phyloP scores from a whole-genome alignment of 768 basidiomycete genomes.

The Mycena alexandri region DNA sequence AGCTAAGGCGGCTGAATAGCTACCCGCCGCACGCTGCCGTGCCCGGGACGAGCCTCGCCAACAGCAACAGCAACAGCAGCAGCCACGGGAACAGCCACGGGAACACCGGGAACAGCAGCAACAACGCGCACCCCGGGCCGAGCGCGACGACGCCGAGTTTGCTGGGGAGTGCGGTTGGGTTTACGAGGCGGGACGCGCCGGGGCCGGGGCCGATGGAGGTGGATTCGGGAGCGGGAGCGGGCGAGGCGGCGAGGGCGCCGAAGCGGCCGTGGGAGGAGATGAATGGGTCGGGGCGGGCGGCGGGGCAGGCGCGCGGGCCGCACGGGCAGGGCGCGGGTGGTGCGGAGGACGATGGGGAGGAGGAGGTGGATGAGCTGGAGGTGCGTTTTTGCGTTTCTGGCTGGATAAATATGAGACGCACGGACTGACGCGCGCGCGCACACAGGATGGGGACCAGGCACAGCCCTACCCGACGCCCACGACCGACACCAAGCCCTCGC shows the following conservation, averaged over 20 bases:
- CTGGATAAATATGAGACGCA: no score
- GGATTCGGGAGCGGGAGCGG: constrained; percentile 38
- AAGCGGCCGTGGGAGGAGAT: constrained; percentile 84
- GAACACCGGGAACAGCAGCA: neutral
- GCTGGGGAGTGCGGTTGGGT: no score
- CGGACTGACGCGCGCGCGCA: no score
- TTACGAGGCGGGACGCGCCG: constrained; percentile 44
- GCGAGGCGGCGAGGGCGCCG: constrained; percentile 71
- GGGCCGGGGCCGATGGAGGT: constrained; percentile 44
- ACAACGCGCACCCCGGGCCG: no score
- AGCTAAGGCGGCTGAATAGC: constrained; percentile 59
- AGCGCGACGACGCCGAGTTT: no score
- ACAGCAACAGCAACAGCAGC: neutral
- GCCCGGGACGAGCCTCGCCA: neutral
- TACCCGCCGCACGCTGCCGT: neutral
- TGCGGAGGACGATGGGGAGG: constrained; percentile 27
- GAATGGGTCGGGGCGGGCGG: constrained; percentile 41
- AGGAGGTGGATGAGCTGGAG: constrained; percentile 45
- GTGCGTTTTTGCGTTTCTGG: constrained; percentile 39
- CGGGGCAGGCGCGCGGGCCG: no score
- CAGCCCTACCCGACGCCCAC: constrained; percentile 37
- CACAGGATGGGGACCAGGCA: constrained; percentile 15
- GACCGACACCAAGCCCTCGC: constrained; percentile 28
- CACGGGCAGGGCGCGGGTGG: constrained; percentile 38
- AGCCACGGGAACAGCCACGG: neutral